Conservation (phyloP, 2,329 filamentous ascomycete species). For the Bretziella fagacearum region DNA sequence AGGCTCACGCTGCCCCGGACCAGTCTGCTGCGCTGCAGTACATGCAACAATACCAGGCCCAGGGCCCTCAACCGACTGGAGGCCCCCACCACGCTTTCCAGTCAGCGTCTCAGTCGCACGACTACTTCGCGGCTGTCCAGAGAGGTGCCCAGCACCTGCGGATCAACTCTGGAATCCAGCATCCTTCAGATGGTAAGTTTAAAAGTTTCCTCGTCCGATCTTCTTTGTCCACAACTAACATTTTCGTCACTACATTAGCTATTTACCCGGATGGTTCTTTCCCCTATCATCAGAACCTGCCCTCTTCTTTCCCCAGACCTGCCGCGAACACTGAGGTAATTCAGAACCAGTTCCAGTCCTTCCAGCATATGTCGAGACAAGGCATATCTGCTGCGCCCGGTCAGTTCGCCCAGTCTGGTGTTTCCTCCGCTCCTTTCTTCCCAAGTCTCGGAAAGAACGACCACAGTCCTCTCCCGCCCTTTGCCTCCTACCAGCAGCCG, state of each 20-base stretch:
- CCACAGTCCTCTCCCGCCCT: background rate
- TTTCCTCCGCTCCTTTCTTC: background rate
- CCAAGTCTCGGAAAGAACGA: background rate
- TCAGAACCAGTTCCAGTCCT: too few species aligned
- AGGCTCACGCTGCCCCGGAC: background rate
- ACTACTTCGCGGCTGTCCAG: background rate
- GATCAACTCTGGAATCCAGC: background rate
- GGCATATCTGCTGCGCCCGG: too few species aligned
- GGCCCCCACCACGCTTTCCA: too few species aligned
- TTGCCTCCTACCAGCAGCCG: background rate
- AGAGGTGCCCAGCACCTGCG: background rate
- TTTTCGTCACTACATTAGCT: background rate
- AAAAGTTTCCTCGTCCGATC: background rate
- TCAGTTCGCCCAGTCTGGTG: too few species aligned
- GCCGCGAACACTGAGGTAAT: background rate
- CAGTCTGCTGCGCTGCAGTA: background rate
- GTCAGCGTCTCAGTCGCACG: background rate
- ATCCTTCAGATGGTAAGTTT: background rate
- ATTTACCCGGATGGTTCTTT: background rate
- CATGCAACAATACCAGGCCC: background rate
- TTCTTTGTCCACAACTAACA: background rate
- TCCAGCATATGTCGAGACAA: too few species aligned
- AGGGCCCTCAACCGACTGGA: background rate
- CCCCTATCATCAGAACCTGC: background rate
- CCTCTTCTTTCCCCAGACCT: background rate